A percentile compares a stretch with the other conserved stretches of the same genome.
These are phyloP conservation scores for Fereydounia khargensis DNA, from an alignment of 1,284 basidiomycete species.

Conservation along the genomic window DNA sequence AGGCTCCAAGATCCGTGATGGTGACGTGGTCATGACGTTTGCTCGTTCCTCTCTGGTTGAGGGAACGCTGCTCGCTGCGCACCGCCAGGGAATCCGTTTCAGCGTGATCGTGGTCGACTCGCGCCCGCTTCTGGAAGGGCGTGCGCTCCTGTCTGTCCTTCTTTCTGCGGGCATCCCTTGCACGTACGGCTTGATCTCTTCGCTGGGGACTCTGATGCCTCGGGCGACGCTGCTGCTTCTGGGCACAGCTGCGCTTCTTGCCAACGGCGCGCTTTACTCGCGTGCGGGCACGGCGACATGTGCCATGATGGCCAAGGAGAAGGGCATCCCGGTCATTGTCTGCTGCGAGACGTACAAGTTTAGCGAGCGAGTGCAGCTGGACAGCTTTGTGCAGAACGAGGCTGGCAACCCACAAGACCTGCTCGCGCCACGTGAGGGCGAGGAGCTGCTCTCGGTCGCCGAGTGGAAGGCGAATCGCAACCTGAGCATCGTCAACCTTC, in stretches of 20 bases:
- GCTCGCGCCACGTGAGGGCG: slow-evolving; percentile 6
- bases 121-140: slow-evolving; percentile 86
- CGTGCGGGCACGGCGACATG: slow-evolving; percentile 92
- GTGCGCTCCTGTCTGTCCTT: slow-evolving; percentile 68
- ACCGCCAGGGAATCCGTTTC: slow-evolving; percentile 66
- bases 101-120: slow-evolving; percentile 94
- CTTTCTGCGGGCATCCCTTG: slow-evolving; percentile 75
- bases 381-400: slow-evolving; percentile 95
- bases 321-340: slow-evolving; percentile 87
- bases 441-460: slow-evolving; percentile 12
- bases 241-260: slow-evolving; percentile 88
- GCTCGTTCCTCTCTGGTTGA: slow-evolving; percentile 94
- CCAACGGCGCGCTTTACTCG: slow-evolving; percentile 91
- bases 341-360: slow-evolving; percentile 99
- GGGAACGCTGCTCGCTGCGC: slow-evolving; percentile 76
- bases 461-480: slow-evolving; percentile 32
- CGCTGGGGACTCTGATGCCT: slow-evolving; percentile 78
- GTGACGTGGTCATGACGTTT: slow-evolving; percentile 88
- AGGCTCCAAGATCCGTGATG: slow-evolving; percentile 89
- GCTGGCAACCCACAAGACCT: slow-evolving; percentile 59
- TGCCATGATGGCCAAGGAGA: slow-evolving; percentile 88
- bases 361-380: slow-evolving; percentile 85
- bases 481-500: slow-evolving; percentile 46
- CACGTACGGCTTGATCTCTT: slow-evolving; percentile 87
- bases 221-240: slow-evolving; percentile 77